Base-by-base conservation (phyloP, 2,329 filamentous ascomycete species). In the Aspergillus novofumigatus region DNA sequence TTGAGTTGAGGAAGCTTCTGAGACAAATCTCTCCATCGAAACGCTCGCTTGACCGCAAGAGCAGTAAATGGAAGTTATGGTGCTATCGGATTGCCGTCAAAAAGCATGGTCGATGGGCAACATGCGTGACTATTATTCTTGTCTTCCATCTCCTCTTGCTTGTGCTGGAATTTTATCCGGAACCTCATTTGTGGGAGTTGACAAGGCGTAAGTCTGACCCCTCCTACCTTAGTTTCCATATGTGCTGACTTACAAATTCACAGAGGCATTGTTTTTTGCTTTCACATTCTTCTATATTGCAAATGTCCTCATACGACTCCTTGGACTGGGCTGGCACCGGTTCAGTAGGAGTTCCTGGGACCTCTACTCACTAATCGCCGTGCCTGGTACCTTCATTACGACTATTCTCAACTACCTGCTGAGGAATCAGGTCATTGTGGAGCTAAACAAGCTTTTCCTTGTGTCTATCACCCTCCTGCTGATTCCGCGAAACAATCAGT, bases 261-360 rank as follows among this genome's bases (percentile, higher is more conserved):
- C 55, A 81, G 89, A 91, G 65, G 82, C 82, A 57, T 74, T 96
- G 11, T 97, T 97, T 75, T 82, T 97, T 41, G 70, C 81, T 28
- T 91, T 97, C 69, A 94, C 88, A 2, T 73, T 94, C 21, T 82
- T 95, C 59, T 97, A 96, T 74, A 83, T 91, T 58, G 81, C 82
- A 58, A 97, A 99, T 70, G 86, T 96, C 50, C 72, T 86, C 32
- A 88, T 99, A 58, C 89, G 94, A 25, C 86, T 99, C 57, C 77
- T 92, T 57, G 94, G 94, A 11, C 83, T 97, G 26, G 92, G 92
- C 1, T 99, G 94, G 94, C 84, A 88, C 55, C 86, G 94, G 48
- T 99, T 97, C 71, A 85, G 92, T 26, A 87, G 88, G 69, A 97
- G 93, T 71, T 93, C 93, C 0, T 99, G 94, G 94, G 94, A 99